Percentiles rank a stretch among this genome's conserved stretches.
Conservation (phyloP, 148 eudicot species). For the Rhododendron molle region DNA sequence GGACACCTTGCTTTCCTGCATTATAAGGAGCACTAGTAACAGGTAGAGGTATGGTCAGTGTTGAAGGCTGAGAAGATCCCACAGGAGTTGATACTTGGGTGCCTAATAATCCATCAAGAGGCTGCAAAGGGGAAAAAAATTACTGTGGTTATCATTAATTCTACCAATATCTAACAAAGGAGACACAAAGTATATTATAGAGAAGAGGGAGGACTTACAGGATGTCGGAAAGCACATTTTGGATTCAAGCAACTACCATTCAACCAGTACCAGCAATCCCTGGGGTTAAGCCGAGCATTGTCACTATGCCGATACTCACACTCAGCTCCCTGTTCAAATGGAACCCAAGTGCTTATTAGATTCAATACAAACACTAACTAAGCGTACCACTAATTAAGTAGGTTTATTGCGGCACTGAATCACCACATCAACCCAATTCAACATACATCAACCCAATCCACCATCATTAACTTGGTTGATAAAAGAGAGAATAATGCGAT, state of each 20-base stretch:
- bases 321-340: slow-evolving; percentile 70
- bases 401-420: neutral
- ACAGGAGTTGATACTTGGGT: slow-evolving; percentile 45
- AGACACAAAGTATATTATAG: neutral
- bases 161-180: neutral
- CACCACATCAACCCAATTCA: neutral
- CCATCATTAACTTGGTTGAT: neutral
- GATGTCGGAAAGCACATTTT: slow-evolving; percentile 82
- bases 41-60: slow-evolving; percentile 24
- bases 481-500: neutral
- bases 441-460: neutral
- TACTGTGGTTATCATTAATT: neutral
- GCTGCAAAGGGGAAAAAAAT: slow-evolving; percentile 39
- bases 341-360: neutral
- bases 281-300: slow-evolving; percentile 79
- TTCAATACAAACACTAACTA: neutral
- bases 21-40: slow-evolving; percentile 26
- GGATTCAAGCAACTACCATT: slow-evolving; percentile 83
- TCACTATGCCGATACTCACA: slow-evolving; percentile 98
- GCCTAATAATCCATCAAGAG: slow-evolving; percentile 67
- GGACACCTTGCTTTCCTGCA: slow-evolving; percentile 55
- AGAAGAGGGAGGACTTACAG: slow-evolving; percentile 47
- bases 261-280: slow-evolving; percentile 89
- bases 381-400: neutral
- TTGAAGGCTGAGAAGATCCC: slow-evolving; percentile 33